Evolutionary conservation across 2,329 filamentous ascomycete species (phyloP).

Genomic region (Aquanectria penicillioides): DNA sequence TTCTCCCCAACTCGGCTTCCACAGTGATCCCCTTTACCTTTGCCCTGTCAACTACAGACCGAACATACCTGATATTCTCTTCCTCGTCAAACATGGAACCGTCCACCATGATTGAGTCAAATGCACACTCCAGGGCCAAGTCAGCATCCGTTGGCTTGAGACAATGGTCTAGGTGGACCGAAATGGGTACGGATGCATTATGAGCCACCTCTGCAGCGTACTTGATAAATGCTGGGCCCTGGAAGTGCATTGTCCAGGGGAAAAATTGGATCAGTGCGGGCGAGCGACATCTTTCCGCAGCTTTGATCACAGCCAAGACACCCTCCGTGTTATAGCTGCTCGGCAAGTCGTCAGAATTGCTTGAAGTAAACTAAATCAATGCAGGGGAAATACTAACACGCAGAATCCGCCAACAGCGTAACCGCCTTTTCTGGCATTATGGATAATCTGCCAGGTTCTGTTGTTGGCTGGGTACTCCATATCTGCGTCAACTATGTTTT

Average conservation of each 20-base stretch:
- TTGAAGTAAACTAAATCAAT: too few relatives aligned
- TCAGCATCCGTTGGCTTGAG: constrained; percentile 6
- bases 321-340: constrained; percentile 7
- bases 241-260: constrained; percentile 5
- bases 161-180: constrained; percentile 9
- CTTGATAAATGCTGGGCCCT: constrained; percentile 4
- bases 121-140: constrained; percentile 1
- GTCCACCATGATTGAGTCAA: constrained; percentile 16
- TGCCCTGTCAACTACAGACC: constrained; percentile 5
- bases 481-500: too few relatives aligned
- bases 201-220: constrained; percentile 8
- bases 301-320: constrained; percentile 1
- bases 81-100: constrained; percentile 13
- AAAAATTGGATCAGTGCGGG: constrained; percentile 11
- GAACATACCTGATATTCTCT: constrained; percentile 2
- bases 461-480: constrained; percentile 3
- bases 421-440: not conserved
- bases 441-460: constrained; percentile 8
- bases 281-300: constrained; percentile 10
- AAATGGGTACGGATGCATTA: constrained; percentile 1
- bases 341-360: too few relatives aligned
- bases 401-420: constrained; percentile 10
- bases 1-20: constrained; percentile 1
- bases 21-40: not conserved
- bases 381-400: not conserved